Conservation (phyloP, 495 filamentous ascomycete genomes). For the Pyrenula massariospora region DNA sequence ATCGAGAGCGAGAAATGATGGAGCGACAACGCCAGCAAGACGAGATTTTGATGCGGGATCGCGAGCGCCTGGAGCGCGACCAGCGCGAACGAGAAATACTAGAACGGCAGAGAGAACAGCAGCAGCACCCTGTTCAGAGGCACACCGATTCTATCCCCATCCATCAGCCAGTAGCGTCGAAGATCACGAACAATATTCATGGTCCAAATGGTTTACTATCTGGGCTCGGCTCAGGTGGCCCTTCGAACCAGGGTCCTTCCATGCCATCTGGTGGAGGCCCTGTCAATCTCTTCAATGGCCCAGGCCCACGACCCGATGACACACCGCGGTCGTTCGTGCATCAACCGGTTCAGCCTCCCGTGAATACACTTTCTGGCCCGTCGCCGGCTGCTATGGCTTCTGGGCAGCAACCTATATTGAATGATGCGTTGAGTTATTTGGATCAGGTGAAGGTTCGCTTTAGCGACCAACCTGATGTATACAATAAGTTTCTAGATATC, state of each 20-base stretch:
- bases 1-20: conserved; percentile 32
- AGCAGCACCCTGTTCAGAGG: conserved; percentile 68
- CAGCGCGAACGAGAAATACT: conserved; percentile 34
- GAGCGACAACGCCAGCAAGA: conserved; percentile 35
- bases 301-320: conserved; percentile 51
- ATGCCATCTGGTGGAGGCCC: conserved; percentile 57
- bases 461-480: conserved; percentile 91
- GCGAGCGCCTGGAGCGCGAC: conserved; percentile 60
- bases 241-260: conserved; percentile 33
- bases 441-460: conserved; percentile 99
- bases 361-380: conserved; percentile 34
- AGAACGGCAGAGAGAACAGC: conserved; percentile 38
- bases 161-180: conserved; percentile 81
- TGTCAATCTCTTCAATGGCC: conserved; percentile 45
- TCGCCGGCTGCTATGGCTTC: conserved; percentile 47
- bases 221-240: conserved; percentile 47
- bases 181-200: conserved; percentile 68
- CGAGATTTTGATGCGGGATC: conserved; percentile 45
- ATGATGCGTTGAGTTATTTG: conserved; percentile 70
- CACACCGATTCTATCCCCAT: conserved; percentile 74
- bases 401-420: conserved; percentile 91
- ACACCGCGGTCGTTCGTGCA: conserved; percentile 53
- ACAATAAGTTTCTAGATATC: conserved; percentile 95
- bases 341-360: conserved; percentile 41
- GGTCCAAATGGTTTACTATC: conserved; percentile 78